Base-by-base conservation (phyloP, 768 basidiomycete genomes). In the Boletus subparvulus region DNA sequence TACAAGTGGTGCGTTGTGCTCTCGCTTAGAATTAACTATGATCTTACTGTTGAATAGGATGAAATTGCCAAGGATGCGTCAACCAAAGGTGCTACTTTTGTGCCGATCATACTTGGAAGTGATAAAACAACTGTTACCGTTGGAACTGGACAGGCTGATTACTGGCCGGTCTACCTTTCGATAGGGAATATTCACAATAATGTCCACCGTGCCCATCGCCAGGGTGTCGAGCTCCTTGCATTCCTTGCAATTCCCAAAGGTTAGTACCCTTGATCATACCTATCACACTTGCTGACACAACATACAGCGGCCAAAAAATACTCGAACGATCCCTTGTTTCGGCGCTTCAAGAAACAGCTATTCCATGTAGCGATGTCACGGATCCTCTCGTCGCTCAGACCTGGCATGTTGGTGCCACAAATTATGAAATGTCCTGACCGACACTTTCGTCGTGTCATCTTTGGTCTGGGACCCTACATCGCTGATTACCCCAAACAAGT, bases 401-500 rank as follows among this genome's bases (percentile, higher is more conserved):
- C 65, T 0, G 47, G 41, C 0, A 77, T 77, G 75, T 59, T 56
- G 0, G 62, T 48, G 17, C 67, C 71, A 30, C 28, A 30, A 30
- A 9, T 30, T 30, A 26, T 55, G 24, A 11, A 17, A 14, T 55
- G 28, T 10, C 33, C 24, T 2, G 47, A 55, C 16, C 4, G 19
- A 9, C 54, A 30, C 14, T 43, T 12, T 4, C 37, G 5, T 3
- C 24, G 16, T 10, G 9, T 40, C 0, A 28, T 55, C 3, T 43
- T 48, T 6, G 47, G 41, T 0, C 11, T 55, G 2, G 54, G 47
- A 1, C 47, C 33, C 6, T 55, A 55, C 11, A 48, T 48, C 9
- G 54, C 54, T 1, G 47, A 16, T 12, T 77, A 79, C 46, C 74
- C 71, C 0, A 72, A 79, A 51, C 75, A 78, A 53, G 71, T 61